phyloP scores from a whole-genome alignment of 192 early-diverging fungal genomes.

The Entomortierella beljakovae region DNA sequence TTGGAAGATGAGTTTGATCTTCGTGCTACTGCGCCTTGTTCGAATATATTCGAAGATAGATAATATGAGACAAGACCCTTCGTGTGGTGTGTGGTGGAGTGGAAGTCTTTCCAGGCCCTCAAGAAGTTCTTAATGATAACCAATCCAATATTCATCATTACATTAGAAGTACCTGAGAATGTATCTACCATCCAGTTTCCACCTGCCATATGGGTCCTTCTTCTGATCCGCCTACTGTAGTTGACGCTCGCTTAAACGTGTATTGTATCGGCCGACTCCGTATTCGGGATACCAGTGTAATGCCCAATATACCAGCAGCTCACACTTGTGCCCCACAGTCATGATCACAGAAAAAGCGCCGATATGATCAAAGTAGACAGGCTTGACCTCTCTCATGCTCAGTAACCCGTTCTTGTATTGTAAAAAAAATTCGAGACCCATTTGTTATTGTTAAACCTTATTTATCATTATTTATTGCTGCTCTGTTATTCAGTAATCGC shows the following conservation, averaged over 20 bases:
- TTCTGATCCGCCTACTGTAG: conserved; percentile 38
- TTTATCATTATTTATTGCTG: too few relatives aligned
- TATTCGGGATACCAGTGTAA: conserved; percentile 47
- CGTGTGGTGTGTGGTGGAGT: conserved; percentile 6
- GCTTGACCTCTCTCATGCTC: neutral
- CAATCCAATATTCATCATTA: conserved; percentile 30
- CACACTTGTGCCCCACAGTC: conserved; percentile 41
- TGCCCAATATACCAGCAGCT: conserved; percentile 37
- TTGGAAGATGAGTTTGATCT: conserved; percentile 26
- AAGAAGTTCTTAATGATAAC: conserved; percentile 32
- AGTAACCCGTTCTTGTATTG: too few relatives aligned
- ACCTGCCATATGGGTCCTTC: conserved; percentile 47
- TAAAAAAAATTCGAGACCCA: too few relatives aligned
- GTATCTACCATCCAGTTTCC: conserved; percentile 36
- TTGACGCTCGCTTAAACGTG: conserved; percentile 36
- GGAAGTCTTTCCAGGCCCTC: conserved; percentile 16
- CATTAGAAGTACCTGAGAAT: conserved; percentile 13
- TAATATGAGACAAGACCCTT: conserved; percentile 25
- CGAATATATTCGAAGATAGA: conserved; percentile 12
- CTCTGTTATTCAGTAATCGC: too few relatives aligned
- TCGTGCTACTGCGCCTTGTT: conserved; percentile 1
- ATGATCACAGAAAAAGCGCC: conserved; percentile 51
- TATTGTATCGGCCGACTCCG: conserved; percentile 44
- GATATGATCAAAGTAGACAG: conserved; percentile 51
- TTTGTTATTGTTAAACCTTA: too few relatives aligned